A percentile compares a stretch with the other conserved stretches of the same genome.
These are phyloP conservation scores for Herpotrichia juniperi DNA, from an alignment of 2,329 filamentous ascomycete species.

Conservation along the genomic window DNA sequence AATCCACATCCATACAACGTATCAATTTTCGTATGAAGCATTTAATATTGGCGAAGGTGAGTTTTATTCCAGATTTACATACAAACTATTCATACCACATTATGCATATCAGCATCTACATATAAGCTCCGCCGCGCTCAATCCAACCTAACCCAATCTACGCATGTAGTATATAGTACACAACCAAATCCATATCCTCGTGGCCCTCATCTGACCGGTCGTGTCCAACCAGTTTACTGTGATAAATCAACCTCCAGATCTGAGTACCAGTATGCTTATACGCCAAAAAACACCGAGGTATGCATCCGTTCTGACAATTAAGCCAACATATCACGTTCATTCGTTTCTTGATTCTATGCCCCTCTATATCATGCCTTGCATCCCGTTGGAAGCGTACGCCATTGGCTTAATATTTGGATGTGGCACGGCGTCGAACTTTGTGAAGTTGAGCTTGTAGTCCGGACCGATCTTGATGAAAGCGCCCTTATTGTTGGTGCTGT, in stretches of 20 bases:
- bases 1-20: no score
- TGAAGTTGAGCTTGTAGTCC: slow-evolving; percentile 88
- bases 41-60: no score
- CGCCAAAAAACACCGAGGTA: slow-evolving; percentile 45
- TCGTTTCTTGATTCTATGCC: slow-evolving; percentile 2
- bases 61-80: no score
- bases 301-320: slow-evolving; percentile 38
- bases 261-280: slow-evolving; percentile 30
- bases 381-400: slow-evolving; percentile 83
- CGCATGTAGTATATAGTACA: not conserved
- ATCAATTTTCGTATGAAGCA: no score
- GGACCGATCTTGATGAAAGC: slow-evolving; percentile 97
- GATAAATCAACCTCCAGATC: slow-evolving; percentile 19
- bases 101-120: not conserved
- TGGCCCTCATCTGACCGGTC: not conserved
- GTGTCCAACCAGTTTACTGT: slow-evolving; percentile 13
- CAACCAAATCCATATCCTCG: not conserved
- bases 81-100: no score
- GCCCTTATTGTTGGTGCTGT: slow-evolving; percentile 96
- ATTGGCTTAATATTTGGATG: slow-evolving; percentile 96
- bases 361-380: slow-evolving; percentile 76
- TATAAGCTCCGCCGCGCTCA: not conserved
- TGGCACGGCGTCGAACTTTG: slow-evolving; percentile 94
- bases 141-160: not conserved
- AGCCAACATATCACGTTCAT: slow-evolving; percentile 15